Evolutionary conservation across 768 basidiomycete species (phyloP), one percentile per base, ranked within the genome.

Genomic region (Mycena rebaudengoi): DNA sequence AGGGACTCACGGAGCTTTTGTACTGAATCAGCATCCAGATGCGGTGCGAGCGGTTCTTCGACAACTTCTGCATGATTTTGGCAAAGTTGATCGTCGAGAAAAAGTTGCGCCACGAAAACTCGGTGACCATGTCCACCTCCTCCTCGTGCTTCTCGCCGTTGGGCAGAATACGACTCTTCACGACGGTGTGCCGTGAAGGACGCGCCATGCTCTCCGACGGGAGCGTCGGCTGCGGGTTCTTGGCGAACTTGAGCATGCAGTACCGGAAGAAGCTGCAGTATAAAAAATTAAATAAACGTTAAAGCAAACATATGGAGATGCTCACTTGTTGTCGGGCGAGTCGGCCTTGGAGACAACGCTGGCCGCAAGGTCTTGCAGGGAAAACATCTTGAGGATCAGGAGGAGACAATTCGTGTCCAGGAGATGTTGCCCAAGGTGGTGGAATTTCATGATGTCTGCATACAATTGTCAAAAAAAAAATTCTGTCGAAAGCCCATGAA

Each of bases 81-180:
- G 96, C 92, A 74, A 98, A 98, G 75, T 98, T 99, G 78, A 99
- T 97, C 21, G 92, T 90, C 28, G 94, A 88, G 78, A 98, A 99
- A 78, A 99, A 98, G 77, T 99, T 99, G 49, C 98, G 80, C 95
- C 97, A 98, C 4, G 95, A 97, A 75, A 93, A 99, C 33, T 98
- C 95, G 13, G 91, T 91, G 49, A 99, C 83, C 75, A 98, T 83
- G 71, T 98, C 97, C 23, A 98, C 80, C 68, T 98, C 97, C 71
- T 96, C 95, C 48, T 93, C 90, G 28, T 86, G 85, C 69, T 82
- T 88, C 69, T 89, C 86, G 39, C 91, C 92, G 69, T 92, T 92
- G 3, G 91, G 91, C 10, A 92, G 79, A 7, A 73, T 82, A 25
- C 82, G 86, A 16, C 81, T 80, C 62, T 87, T 86, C 44, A 85